Percentiles rank a stretch among this genome's conserved stretches.
These are phyloP conservation scores for Stentor coeruleus DNA, from an alignment of 73 alveolate species.

Conservation along the genomic window DNA sequence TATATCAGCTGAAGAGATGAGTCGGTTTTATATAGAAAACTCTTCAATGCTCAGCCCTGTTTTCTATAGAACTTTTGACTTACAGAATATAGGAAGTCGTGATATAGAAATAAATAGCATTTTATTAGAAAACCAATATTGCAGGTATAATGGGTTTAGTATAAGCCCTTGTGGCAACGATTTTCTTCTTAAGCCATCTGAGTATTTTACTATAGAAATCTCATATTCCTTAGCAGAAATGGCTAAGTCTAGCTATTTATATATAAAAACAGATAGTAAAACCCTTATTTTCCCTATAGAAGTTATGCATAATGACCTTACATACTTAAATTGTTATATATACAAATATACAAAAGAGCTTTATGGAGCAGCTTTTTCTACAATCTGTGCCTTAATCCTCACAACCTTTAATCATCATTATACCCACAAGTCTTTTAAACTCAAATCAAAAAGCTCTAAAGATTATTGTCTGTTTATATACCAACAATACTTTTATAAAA, in stretches of 20 bases:
- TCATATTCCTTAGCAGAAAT: neutral
- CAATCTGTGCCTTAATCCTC: neutral
- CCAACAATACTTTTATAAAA: neutral
- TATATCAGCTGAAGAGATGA: neutral
- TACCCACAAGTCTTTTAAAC: too few relatives aligned
- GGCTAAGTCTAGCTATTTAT: too few relatives aligned
- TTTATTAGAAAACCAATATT: neutral
- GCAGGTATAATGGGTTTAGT: neutral
- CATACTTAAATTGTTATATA: neutral
- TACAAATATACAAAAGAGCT: neutral
- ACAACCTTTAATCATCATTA: neutral
- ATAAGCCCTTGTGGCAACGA: neutral
- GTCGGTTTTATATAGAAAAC: neutral
- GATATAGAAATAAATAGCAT: neutral
- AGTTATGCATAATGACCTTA: neutral
- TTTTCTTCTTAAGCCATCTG: neutral
- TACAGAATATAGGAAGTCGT: neutral
- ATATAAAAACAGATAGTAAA: neutral
- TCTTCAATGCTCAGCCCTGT: neutral
- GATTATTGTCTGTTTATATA: neutral
- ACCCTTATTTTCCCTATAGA: neutral
- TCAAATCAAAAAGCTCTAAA: neutral
- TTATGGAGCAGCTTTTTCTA: neutral
- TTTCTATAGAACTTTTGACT: neutral
- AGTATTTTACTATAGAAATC: neutral